Evolutionary conservation across 78 protist species (phyloP).

Genomic region (Guillardia theta): DNA sequence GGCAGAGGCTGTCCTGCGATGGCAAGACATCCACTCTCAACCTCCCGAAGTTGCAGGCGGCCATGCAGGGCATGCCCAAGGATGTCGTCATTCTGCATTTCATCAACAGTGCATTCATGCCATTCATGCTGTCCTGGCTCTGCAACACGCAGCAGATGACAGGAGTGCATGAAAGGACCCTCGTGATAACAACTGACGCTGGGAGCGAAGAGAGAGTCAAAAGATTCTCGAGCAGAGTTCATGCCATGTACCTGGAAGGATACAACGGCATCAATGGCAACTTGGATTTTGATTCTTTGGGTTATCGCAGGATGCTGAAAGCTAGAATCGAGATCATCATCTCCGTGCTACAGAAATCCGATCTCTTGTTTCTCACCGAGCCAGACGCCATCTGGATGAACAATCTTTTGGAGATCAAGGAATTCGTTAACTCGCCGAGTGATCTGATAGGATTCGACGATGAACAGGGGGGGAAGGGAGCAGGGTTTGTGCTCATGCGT

Average conservation of each 20-base stretch:
- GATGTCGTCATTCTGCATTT: too few relatives aligned
- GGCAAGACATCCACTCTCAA: too few relatives aligned
- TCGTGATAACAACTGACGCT: background rate
- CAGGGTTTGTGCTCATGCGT: background rate
- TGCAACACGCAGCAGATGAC: background rate
- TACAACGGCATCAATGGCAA: background rate
- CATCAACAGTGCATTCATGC: background rate
- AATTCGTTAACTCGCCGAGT: too few relatives aligned
- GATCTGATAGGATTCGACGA: background rate
- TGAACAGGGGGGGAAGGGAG: too few relatives aligned
- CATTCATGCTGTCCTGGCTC: background rate
- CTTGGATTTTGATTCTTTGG: background rate
- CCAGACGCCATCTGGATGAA: background rate
- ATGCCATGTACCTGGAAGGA: too few relatives aligned
- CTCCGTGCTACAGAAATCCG: background rate
- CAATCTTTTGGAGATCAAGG: background rate
- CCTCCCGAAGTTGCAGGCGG: too few relatives aligned
- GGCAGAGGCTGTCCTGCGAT: too few relatives aligned
- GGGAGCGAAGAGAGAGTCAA: too few relatives aligned
- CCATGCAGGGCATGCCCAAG: too few relatives aligned
- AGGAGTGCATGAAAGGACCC: background rate
- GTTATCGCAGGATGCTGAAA: too few relatives aligned
- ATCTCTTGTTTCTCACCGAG: background rate
- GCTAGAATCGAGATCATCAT: background rate
- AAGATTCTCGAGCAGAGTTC: too few relatives aligned